These are phyloP conservation scores for Proliferodiscus dingleyae DNA, from an alignment of 2,329 filamentous ascomycete genomes.

Conservation along the genomic window DNA sequence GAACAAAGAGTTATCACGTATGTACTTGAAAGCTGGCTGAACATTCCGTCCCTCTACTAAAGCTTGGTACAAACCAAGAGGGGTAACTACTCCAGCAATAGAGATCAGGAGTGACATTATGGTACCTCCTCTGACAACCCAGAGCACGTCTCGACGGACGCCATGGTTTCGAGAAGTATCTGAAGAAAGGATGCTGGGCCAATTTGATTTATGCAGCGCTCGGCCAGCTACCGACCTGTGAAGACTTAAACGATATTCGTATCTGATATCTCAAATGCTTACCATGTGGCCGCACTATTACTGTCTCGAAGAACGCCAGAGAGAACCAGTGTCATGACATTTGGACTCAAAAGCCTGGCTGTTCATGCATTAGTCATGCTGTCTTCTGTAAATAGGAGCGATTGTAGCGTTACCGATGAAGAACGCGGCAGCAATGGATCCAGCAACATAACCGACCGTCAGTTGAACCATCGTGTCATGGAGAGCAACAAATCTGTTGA, in stretches of 20 bases:
- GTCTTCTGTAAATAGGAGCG: no score
- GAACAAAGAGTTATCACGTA: slow-evolving; percentile 35
- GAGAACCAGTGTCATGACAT: slow-evolving; percentile 34
- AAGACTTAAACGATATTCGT: slow-evolving; percentile 23
- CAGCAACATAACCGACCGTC: slow-evolving; percentile 37
- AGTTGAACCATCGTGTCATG: slow-evolving; percentile 12
- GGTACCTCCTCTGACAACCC: slow-evolving; percentile 27
- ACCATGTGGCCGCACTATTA: slow-evolving; percentile 37
- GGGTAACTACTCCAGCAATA: slow-evolving; percentile 41
- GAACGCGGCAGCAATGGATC: slow-evolving; percentile 36
- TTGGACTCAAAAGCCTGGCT: slow-evolving; percentile 37
- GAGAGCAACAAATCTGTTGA: no score
- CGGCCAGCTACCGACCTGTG: slow-evolving; percentile 33
- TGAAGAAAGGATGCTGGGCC: slow-evolving; percentile 38
- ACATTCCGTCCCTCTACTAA: slow-evolving; percentile 25
- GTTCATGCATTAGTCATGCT: not conserved
- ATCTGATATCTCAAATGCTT: slow-evolving; percentile 1
- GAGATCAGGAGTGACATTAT: slow-evolving; percentile 33
- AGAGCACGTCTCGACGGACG: slow-evolving; percentile 28
- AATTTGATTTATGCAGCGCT: slow-evolving; percentile 37
- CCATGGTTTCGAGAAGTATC: slow-evolving; percentile 33
- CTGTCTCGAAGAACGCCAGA: slow-evolving; percentile 34
- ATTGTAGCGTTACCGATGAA: slow-evolving; percentile 32
- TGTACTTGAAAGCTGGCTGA: slow-evolving; percentile 34
- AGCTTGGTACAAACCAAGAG: slow-evolving; percentile 41